Evolutionary conservation across 139 green algal genomes (phyloP), one percentile per base, ranked within the genome.

Genomic region (Ettlia oleoabundans): DNA sequence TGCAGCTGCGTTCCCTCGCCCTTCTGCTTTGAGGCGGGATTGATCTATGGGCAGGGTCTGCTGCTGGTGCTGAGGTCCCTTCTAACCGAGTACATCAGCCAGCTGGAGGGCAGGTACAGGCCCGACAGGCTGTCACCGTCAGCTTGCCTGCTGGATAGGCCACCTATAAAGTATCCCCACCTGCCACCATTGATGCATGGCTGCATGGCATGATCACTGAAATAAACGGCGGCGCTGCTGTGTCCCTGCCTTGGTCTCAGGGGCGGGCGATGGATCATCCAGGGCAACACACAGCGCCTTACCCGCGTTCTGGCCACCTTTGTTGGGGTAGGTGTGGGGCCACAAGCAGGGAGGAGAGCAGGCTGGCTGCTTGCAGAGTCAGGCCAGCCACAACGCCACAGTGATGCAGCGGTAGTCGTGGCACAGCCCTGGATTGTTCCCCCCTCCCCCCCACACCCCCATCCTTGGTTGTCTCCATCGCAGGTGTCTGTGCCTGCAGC

Each of bases 1-100:
- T 78, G 84, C 88, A 97, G 94, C 53, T 97, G 95, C 85, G 89
- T 98, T 40, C 95, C 95, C 10, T 83, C 76, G 0, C 64, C 81
- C 1, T 83, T 92, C 18, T 93, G 85, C 33, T 72, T 78, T 18
- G 95, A 98, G 83, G 92, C 93, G 15, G 72, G 72, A 0, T 35
- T 98, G 33, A 89, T 98, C 26, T 69, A 90, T 26, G 76, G 85
- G 0, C 94, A 97, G 86, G 91, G 89, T 9, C 51, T 65, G 7
- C 82, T 97, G 74, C 90, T 98, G 26, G 84, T 98, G 19, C 89
- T 82, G 28, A 86, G 95, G 47, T 97, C 95, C 9, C 88, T 95
- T 43, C 89, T 98, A 2, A 97, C 94, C n/a, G 92, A 98, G 62
- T 84, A 86, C 71, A 94, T 97, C 62, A 91, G 89, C 32, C 58